These are phyloP conservation scores for Eucalyptus camaldulensis DNA, from an alignment of 345 rosid genomes.

Conservation along the genomic window DNA sequence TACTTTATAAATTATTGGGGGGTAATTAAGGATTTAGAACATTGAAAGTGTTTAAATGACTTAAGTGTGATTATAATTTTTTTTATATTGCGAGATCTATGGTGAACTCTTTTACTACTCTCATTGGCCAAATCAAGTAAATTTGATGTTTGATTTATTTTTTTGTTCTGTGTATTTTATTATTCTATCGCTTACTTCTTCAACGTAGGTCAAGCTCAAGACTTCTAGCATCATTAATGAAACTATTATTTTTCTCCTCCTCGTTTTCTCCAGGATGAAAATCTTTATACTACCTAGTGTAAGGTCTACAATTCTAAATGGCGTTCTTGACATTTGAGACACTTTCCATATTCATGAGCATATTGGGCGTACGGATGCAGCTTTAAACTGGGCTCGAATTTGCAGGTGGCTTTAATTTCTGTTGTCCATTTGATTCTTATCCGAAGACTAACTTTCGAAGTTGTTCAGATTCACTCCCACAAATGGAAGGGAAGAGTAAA, in stretches of 20 bases:
- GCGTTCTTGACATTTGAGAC: neutral
- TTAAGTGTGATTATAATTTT: too few species aligned
- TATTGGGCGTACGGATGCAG: neutral
- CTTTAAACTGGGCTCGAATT: neutral
- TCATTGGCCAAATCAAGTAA: neutral
- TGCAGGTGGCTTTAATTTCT: neutral
- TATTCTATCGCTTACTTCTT: neutral
- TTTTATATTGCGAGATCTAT: neutral
- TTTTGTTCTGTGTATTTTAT: too few species aligned
- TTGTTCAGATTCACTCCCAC: neutral
- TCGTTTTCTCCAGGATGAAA: neutral
- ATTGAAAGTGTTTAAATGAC: too few species aligned
- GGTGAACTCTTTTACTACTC: fast-evolving
- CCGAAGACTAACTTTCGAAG: neutral
- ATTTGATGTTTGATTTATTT: neutral
- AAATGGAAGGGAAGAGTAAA: neutral
- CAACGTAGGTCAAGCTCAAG: neutral
- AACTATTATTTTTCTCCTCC: neutral
- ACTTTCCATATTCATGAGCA: neutral
- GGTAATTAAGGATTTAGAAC: neutral
- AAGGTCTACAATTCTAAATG: neutral
- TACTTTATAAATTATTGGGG: neutral
- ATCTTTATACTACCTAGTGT: neutral
- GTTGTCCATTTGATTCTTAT: neutral
- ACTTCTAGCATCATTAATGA: neutral